Conservation (phyloP, 2,329 filamentous ascomycete genomes). For the Dissoconium aciculare region DNA sequence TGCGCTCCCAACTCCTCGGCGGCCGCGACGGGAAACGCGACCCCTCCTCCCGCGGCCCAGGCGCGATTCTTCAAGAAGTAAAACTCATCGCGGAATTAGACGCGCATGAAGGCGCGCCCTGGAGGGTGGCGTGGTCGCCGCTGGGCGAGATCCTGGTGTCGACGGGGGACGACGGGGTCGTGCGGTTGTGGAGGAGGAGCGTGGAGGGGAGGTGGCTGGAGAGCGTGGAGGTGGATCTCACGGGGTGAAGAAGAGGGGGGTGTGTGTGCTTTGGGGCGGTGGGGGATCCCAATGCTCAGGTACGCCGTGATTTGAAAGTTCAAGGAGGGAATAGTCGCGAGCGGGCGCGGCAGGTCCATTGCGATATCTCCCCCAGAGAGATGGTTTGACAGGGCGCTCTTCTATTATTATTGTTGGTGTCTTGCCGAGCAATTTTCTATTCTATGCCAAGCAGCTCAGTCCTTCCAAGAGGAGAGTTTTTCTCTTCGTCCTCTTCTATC, state of each 20-base stretch:
- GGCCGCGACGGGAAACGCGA: slow-evolving; percentile 36
- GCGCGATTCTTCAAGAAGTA: slow-evolving; percentile 49
- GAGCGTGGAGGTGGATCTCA: slow-evolving; percentile 33
- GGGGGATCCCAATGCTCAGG: not conserved
- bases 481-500: no score
- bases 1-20: slow-evolving; percentile 38
- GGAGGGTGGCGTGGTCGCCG: slow-evolving; percentile 53
- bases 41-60: slow-evolving; percentile 41
- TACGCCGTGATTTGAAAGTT: no score
- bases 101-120: slow-evolving; percentile 55
- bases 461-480: no score
- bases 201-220: slow-evolving; percentile 35
- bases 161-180: slow-evolving; percentile 58
- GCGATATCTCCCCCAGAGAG: no score
- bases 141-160: slow-evolving; percentile 55
- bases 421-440: no score
- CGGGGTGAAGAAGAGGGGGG: slow-evolving; percentile 4
- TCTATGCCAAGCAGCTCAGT: no score
- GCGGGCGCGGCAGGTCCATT: no score
- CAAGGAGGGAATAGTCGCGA: no score
- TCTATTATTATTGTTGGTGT: no score
- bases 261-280: slow-evolving; percentile 1
- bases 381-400: no score
- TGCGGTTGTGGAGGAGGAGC: slow-evolving; percentile 36
- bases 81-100: slow-evolving; percentile 53